These are phyloP conservation scores for Phoenix dactylifera DNA, from an alignment of 176 grass and related monocot species.

Conservation along the genomic window DNA sequence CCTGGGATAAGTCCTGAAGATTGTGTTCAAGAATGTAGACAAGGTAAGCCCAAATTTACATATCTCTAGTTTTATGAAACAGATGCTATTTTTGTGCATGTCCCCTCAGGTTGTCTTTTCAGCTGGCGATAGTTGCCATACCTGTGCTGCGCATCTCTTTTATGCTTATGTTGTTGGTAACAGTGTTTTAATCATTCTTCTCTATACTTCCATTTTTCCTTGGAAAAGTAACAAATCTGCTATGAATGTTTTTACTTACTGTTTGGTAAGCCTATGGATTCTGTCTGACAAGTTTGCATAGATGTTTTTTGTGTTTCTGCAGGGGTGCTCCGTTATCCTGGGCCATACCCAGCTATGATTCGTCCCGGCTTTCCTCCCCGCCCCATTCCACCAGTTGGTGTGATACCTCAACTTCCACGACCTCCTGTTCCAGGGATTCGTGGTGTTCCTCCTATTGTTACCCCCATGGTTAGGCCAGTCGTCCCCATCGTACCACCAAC, in stretches of 20 bases:
- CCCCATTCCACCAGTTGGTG: slow-evolving; percentile 45
- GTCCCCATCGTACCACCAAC: slow-evolving; percentile 28
- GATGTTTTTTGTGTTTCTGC: slow-evolving; percentile 27
- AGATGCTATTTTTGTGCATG: slow-evolving; percentile 23
- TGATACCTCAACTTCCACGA: slow-evolving; percentile 13
- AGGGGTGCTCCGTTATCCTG: slow-evolving; percentile 37
- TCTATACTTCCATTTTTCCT: neutral
- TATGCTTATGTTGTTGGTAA: slow-evolving; percentile 35
- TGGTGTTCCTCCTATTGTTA: slow-evolving; percentile 37
- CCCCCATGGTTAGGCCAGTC: slow-evolving; percentile 44
- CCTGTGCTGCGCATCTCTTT: slow-evolving; percentile 29
- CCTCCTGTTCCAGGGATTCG: slow-evolving; percentile 43
- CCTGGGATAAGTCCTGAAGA: slow-evolving; percentile 22
- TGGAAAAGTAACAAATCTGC: no score
- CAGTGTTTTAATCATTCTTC: slow-evolving; percentile 15
- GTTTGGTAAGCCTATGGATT: slow-evolving; percentile 5
- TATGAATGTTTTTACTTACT: no score
- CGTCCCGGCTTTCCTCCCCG: slow-evolving; percentile 58
- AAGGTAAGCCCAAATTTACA: slow-evolving; percentile 37
- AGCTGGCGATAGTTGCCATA: slow-evolving; percentile 25
- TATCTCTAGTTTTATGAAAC: slow-evolving; percentile 24
- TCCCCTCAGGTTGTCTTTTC: slow-evolving; percentile 25
- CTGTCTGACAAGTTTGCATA: slow-evolving; percentile 42
- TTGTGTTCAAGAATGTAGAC: slow-evolving; percentile 25
- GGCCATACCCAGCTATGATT: slow-evolving; percentile 46